These are phyloP conservation scores for Rhynchospora tenuis DNA, from an alignment of 176 grass and related monocot genomes.

Conservation along the genomic window DNA sequence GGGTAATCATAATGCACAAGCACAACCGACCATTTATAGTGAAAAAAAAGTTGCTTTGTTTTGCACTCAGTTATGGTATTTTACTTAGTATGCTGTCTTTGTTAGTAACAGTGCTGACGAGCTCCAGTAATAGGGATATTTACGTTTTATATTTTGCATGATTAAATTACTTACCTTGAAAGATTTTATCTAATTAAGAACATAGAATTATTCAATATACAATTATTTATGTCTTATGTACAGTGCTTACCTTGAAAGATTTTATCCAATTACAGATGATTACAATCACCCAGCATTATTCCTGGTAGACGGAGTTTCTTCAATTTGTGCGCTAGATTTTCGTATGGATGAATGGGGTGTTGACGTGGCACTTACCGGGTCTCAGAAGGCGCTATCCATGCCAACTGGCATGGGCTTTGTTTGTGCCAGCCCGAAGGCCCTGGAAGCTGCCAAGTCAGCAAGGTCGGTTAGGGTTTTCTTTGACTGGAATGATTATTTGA, in stretches of 20 bases:
- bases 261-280: conserved; percentile 30
- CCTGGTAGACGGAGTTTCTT: conserved; percentile 91
- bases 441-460: conserved; percentile 73
- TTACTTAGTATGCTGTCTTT: not conserved
- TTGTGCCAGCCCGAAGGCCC: conserved; percentile 74
- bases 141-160: not conserved
- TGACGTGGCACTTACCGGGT: conserved; percentile 93
- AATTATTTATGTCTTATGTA: no score
- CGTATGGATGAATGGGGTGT: conserved; percentile 97
- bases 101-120: not conserved
- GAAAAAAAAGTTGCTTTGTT: not conserved
- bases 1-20: not conserved
- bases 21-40: not conserved
- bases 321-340: conserved; percentile 87
- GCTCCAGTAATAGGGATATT: not conserved
- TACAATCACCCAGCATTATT: conserved; percentile 67
- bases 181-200: no score
- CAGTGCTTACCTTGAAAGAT: not conserved
- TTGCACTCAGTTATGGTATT: not conserved
- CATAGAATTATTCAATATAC: no score
- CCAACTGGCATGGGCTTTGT: conserved; percentile 86
- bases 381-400: conserved; percentile 95
- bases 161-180: not conserved
- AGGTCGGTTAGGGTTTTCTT: conserved; percentile 92
- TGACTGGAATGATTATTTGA: conserved; percentile 97